Percentiles rank a stretch among this genome's conserved stretches.
Evolutionary conservation across 73 alveolate species (phyloP).

Genomic region (Paramecium pentaurelia): DNA sequence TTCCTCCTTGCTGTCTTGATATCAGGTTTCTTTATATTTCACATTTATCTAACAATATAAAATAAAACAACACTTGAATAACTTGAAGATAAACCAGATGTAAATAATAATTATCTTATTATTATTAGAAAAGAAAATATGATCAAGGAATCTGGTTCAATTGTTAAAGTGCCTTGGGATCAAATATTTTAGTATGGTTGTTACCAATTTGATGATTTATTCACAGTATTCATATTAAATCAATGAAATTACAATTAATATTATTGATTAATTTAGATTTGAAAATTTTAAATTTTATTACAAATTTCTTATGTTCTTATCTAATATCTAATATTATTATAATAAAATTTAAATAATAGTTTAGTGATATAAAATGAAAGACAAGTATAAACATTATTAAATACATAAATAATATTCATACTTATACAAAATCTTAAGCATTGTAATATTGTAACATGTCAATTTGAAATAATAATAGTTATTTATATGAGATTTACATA

Average conservation of each 20-base stretch:
- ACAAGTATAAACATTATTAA: neutral
- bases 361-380: too few relatives aligned
- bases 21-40: slow-evolving; percentile 34
- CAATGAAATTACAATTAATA: neutral
- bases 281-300: neutral
- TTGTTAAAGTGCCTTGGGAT: neutral
- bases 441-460: slow-evolving; percentile 36
- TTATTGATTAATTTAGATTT: too few relatives aligned
- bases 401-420: neutral
- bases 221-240: neutral
- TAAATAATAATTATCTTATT: neutral
- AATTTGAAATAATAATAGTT: neutral
- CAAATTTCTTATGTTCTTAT: neutral
- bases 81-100: slow-evolving; percentile 29
- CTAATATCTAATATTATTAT: too few relatives aligned
- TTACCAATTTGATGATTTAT: neutral
- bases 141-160: neutral
- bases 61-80: slow-evolving; percentile 33
- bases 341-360: too few relatives aligned
- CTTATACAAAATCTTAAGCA: neutral
- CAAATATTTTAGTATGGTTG: neutral
- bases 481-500: neutral
- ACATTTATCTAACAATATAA: neutral
- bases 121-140: neutral
- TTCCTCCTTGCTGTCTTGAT: neutral